Evolutionary conservation across 2,329 filamentous ascomycete species (phyloP).

Genomic region (Fusarium illudens): DNA sequence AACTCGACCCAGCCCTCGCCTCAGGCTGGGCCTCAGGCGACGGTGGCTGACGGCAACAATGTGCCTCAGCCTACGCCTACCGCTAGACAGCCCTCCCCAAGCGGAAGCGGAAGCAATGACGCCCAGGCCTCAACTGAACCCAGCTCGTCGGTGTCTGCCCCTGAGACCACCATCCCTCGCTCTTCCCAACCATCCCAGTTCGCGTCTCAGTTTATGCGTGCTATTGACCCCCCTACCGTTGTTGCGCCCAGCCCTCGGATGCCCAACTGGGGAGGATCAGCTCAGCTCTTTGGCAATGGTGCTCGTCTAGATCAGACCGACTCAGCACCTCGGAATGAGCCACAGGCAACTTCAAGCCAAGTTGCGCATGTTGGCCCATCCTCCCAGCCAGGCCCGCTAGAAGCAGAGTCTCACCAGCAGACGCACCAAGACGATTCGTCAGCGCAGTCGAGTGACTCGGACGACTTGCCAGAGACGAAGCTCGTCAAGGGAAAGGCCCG

Average conservation of each 20-base stretch:
- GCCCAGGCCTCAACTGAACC: constrained; percentile 23
- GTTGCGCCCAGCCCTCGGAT: constrained; percentile 58
- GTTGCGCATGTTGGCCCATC: constrained; percentile 7
- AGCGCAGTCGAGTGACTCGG: constrained; percentile 23
- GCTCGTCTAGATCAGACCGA: constrained; percentile 39
- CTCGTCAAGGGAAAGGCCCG: constrained; percentile 54
- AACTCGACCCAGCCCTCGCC: constrained; percentile 36
- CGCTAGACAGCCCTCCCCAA: constrained; percentile 24
- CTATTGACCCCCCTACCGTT: constrained; percentile 46
- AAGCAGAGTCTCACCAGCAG: constrained; percentile 10
- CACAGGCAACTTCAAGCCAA: constrained; percentile 11
- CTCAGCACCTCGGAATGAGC: constrained; percentile 17
- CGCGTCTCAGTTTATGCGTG: constrained; percentile 19
- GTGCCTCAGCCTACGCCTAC: constrained; percentile 15
- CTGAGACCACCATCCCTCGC: neutral
- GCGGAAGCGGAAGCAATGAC: constrained; percentile 27
- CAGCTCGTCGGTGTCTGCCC: neutral
- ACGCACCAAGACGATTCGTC: constrained; percentile 12
- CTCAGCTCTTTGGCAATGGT: constrained; percentile 56
- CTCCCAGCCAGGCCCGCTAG: constrained; percentile 5
- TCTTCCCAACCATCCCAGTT: constrained; percentile 19
- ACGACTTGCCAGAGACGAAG: constrained; percentile 20
- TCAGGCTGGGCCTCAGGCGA: constrained; percentile 33
- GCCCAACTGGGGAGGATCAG: constrained; percentile 61
- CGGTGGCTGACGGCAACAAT: constrained; percentile 22